These are phyloP conservation scores for Fusarium brachygibbosum DNA, from an alignment of 2,329 filamentous ascomycete species.

Conservation along the genomic window DNA sequence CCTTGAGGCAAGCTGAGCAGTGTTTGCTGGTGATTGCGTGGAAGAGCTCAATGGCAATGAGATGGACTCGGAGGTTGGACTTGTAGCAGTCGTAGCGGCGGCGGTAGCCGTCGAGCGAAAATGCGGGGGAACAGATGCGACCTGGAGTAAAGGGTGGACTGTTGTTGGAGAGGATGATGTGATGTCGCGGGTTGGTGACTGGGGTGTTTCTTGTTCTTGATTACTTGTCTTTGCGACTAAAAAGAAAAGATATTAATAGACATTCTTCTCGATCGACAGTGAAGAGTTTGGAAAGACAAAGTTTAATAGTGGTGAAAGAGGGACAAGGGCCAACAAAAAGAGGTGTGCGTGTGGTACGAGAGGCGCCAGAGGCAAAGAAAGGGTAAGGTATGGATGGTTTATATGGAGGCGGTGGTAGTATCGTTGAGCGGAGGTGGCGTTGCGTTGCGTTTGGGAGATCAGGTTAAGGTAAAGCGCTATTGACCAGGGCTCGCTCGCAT, in stretches of 20 bases:
- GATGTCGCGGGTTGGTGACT: constrained; percentile 36
- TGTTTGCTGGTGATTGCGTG: constrained; percentile 17
- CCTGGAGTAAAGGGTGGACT: constrained; percentile 44
- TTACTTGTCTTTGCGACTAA: constrained; percentile 30
- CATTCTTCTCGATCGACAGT: constrained; percentile 2
- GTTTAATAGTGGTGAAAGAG: constrained; percentile 6
- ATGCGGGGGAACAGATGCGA: constrained; percentile 41
- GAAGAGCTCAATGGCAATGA: constrained; percentile 22
- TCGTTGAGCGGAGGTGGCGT: constrained; percentile 48
- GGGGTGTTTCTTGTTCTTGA: constrained; percentile 14
- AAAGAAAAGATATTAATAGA: constrained; percentile 11
- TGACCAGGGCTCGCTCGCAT: constrained; percentile 23
- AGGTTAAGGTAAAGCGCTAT: constrained; percentile 44
- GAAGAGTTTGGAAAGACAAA: constrained; percentile 20
- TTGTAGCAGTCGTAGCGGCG: constrained; percentile 34
- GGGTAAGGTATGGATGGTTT: constrained; percentile 19
- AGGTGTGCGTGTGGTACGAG: constrained; percentile 31
- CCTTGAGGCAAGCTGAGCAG: constrained; percentile 33
- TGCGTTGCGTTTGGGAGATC: constrained; percentile 25
- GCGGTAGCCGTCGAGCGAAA: constrained; percentile 42
- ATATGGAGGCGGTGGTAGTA: constrained; percentile 41
- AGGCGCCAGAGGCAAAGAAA: constrained; percentile 19
- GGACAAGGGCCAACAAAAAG: constrained; percentile 20
- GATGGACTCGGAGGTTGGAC: constrained; percentile 27
- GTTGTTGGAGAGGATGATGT: constrained; percentile 39